These are phyloP conservation scores for Russula sp. DNA, from an alignment of 768 basidiomycete species.

Conservation along the genomic window DNA sequence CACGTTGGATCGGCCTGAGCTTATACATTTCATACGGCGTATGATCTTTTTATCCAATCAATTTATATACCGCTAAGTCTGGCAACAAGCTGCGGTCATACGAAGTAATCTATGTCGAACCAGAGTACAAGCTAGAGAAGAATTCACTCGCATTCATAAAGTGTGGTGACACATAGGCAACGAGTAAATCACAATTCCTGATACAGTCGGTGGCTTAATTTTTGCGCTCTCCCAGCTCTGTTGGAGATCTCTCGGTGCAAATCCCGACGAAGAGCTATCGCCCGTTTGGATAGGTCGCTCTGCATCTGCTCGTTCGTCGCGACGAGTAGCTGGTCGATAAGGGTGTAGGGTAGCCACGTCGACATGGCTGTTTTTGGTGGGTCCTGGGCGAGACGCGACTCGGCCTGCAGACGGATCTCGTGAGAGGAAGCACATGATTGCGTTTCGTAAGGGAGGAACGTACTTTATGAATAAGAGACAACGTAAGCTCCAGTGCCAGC, in stretches of 20 bases:
- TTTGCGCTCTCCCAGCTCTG: constrained; percentile 63
- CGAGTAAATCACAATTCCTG: constrained; percentile 9
- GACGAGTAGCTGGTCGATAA: constrained; percentile 75
- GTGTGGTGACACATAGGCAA: not conserved
- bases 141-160: not conserved
- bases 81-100: no score
- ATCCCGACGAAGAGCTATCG: constrained; percentile 36
- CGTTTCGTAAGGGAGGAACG: constrained; percentile 21
- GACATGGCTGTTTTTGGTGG: constrained; percentile 47
- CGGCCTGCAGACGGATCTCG: constrained; percentile 35
- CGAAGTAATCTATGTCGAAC: no score
- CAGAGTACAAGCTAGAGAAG: not conserved
- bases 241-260: constrained; percentile 54
- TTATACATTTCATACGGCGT: no score
- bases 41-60: no score
- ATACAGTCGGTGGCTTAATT: constrained; percentile 34
- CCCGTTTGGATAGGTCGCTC: constrained; percentile 37
- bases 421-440: not conserved
- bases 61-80: no score
- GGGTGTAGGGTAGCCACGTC: constrained; percentile 77
- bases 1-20: no score
- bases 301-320: constrained; percentile 47
- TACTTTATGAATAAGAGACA: constrained; percentile 69
- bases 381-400: constrained; percentile 44
- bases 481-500: constrained; percentile 65